Evolutionary conservation across 768 basidiomycete species (phyloP).

Genomic region (Pholiota conissans): DNA sequence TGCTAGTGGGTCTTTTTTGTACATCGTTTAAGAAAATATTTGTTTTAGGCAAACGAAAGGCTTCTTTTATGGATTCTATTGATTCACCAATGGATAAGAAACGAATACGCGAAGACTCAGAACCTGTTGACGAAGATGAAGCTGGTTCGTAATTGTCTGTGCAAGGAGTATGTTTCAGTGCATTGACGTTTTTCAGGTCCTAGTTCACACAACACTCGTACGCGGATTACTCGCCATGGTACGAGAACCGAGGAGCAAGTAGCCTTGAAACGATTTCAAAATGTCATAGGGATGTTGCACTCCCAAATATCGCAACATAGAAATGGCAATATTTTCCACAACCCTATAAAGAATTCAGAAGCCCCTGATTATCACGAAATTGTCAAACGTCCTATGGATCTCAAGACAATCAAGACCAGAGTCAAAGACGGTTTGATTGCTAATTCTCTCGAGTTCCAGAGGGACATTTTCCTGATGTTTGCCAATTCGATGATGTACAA

Average conservation of each 20-base stretch:
- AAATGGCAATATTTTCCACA: conserved; percentile 88
- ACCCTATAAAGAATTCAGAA: conserved; percentile 84
- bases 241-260: conserved; percentile 48
- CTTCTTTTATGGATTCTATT: conserved; percentile 48
- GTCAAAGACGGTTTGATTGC: conserved; percentile 83
- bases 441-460: conserved; percentile 83
- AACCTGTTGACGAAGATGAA: conserved; percentile 67
- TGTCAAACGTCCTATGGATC: conserved; percentile 92
- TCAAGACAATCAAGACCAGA: conserved; percentile 87
- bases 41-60: conserved; percentile 71
- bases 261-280: conserved; percentile 75
- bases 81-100: conserved; percentile 56
- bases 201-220: conserved; percentile 28
- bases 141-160: conserved; percentile 32
- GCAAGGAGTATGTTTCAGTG: not conserved
- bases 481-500: conserved; percentile 99
- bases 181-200: conserved; percentile 22
- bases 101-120: conserved; percentile 65
- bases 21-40: no score
- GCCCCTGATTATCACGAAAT: conserved; percentile 92
- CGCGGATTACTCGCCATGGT: conserved; percentile 34
- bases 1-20: not conserved
- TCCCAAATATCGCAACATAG: conserved; percentile 82
- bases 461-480: conserved; percentile 92
- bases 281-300: conserved; percentile 78